A percentile compares a stretch with the other conserved stretches of the same genome.
Evolutionary conservation across 257 asterid genomes (phyloP).

Genomic region (Jacaranda mimosifolia): DNA sequence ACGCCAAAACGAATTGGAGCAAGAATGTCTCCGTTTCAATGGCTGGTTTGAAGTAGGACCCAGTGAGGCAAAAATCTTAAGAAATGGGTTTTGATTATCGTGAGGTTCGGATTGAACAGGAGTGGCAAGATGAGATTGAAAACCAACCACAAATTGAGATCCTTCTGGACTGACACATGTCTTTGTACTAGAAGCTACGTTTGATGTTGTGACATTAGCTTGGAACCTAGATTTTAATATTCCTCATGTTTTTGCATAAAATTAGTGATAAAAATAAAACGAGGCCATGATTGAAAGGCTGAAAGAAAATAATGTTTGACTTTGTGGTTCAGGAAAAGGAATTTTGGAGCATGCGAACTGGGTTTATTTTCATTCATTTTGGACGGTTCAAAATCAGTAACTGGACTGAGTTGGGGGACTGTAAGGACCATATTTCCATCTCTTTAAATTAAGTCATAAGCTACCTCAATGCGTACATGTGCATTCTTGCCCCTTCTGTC

Average conservation of each 20-base stretch:
- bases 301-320: neutral
- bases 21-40: conserved; percentile 28
- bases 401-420: no score
- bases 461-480: neutral
- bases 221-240: no score
- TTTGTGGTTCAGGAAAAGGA: neutral
- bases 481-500: neutral
- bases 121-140: neutral
- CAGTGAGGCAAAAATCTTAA: conserved; percentile 17
- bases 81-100: neutral
- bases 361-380: neutral
- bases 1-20: conserved; percentile 20
- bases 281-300: neutral
- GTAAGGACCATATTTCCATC: no score
- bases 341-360: neutral
- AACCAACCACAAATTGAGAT: conserved; percentile 12
- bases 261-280: neutral
- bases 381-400: neutral
- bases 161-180: neutral
- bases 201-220: no score
- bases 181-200: no score
- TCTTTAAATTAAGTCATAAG: no score
- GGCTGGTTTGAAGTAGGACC: conserved; percentile 40
- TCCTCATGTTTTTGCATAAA: no score
- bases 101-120: conserved; percentile 43